Percentiles rank a stretch among this genome's conserved stretches.
Conservation (phyloP, 352 stramenopile species). For the Globisporangium polare region DNA sequence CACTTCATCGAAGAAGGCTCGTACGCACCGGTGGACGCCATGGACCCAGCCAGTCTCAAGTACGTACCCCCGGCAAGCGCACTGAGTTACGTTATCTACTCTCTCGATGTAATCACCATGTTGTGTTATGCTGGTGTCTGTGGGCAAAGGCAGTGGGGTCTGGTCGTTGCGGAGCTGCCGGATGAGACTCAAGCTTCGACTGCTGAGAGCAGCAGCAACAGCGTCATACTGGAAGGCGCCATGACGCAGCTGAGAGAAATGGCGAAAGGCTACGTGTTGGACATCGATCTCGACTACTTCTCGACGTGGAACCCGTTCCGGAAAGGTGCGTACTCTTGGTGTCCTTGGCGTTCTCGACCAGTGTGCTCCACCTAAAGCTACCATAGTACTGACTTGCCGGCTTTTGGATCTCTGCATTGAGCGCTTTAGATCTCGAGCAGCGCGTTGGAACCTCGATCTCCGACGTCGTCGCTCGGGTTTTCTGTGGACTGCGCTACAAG, state of each 20-base stretch:
- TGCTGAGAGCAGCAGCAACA: no score
- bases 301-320: conserved; percentile 85
- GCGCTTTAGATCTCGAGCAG: conserved; percentile 34
- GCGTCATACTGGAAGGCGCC: conserved; percentile 14
- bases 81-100: not conserved
- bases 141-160: conserved; percentile 28
- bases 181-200: not conserved
- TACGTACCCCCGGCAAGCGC: conserved; percentile 4
- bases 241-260: conserved; percentile 16
- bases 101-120: not conserved
- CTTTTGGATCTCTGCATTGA: not conserved
- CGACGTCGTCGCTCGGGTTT: conserved; percentile 31
- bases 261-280: conserved; percentile 56
- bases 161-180: conserved; percentile 31
- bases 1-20: conserved; percentile 79
- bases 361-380: no score
- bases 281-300: conserved; percentile 91
- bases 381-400: no score
- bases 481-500: conserved; percentile 39
- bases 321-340: conserved; percentile 30
- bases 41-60: conserved; percentile 31
- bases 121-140: not conserved
- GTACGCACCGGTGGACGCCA: conserved; percentile 32
- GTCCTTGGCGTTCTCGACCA: no score
- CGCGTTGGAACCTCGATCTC: conserved; percentile 20